phyloP scores from a whole-genome alignment of 495 filamentous ascomycete species.

The Sabuloglossum arenarium region DNA sequence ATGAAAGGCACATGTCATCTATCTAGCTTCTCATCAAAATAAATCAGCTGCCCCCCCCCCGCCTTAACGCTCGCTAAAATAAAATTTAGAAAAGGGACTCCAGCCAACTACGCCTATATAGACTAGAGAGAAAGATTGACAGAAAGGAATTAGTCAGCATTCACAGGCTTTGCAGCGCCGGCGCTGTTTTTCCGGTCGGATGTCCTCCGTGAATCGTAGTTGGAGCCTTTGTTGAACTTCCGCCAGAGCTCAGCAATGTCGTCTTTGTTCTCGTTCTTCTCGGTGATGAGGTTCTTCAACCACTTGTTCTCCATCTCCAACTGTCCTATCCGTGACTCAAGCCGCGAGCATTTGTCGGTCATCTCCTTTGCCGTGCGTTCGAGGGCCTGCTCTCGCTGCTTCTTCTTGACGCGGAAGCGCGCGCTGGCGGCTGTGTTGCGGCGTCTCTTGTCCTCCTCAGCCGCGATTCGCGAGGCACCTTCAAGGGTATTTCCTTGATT shows the following conservation, averaged over 20 bases:
- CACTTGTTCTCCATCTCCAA: conserved; percentile 93
- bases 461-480: conserved; percentile 43
- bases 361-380: conserved; percentile 84
- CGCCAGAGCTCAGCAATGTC: conserved; percentile 8
- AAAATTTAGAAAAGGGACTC: no score
- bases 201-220: not conserved
- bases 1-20: no score
- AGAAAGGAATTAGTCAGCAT: not conserved
- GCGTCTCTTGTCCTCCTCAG: conserved; percentile 92
- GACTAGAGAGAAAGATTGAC: no score
- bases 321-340: conserved; percentile 67
- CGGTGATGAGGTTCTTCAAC: conserved; percentile 82
- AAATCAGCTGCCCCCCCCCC: no score
- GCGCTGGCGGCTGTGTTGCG: conserved; percentile 91
- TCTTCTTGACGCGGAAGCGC: conserved; percentile 97
- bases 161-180: not conserved
- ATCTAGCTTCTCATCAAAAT: no score
- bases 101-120: no score
- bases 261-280: conserved; percentile 53
- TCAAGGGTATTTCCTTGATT: conserved; percentile 14
- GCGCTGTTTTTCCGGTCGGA: not conserved
- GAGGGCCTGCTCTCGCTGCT: conserved; percentile 87
- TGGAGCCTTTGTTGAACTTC: conserved; percentile 2
- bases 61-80: no score
- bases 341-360: conserved; percentile 52